Percentiles rank a stretch among this genome's conserved stretches.
Evolutionary conservation across 2,329 filamentous ascomycete species (phyloP).

Genomic region (Aspergillus aculeatus): DNA sequence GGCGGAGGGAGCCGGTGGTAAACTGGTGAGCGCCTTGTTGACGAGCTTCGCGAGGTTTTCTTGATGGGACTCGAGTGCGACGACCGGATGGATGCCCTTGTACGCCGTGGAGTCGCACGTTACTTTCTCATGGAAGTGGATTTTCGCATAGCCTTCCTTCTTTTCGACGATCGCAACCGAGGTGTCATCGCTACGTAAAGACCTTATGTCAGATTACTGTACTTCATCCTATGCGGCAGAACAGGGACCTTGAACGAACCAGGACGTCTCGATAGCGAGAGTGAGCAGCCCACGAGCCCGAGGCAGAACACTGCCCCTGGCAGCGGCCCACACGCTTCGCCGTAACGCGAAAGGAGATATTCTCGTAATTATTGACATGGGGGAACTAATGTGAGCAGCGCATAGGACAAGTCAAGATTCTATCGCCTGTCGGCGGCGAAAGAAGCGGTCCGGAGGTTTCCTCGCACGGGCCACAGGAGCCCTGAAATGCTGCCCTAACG

Average conservation of each 20-base stretch:
- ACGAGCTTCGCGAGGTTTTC: constrained; percentile 67
- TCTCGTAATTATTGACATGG: constrained; percentile 26
- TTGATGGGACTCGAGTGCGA: constrained; percentile 74
- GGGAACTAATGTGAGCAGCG: neutral
- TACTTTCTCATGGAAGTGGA: constrained; percentile 78
- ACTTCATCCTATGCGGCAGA: neutral
- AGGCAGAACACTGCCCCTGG: constrained; percentile 4
- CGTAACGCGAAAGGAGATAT: constrained; percentile 9
- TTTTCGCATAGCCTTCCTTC: constrained; percentile 45
- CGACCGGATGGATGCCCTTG: constrained; percentile 75
- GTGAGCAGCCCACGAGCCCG: constrained; percentile 39
- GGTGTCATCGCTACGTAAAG: constrained; percentile 71
- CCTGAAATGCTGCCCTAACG: constrained; percentile 26
- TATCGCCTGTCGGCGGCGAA: constrained; percentile 1
- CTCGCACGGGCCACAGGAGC: constrained; percentile 32
- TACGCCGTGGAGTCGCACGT: constrained; percentile 76
- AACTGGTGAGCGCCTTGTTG: constrained; percentile 57
- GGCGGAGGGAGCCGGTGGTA: constrained; percentile 45
- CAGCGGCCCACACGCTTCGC: constrained; percentile 14
- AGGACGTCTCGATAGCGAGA: constrained; percentile 50
- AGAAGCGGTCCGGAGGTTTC: constrained; percentile 2
- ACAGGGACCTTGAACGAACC: constrained; percentile 27
- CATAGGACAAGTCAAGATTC: neutral
- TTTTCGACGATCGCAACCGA: constrained; percentile 79
- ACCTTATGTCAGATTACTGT: neutral